Percentiles rank a stretch among this genome's conserved stretches.
These are phyloP conservation scores for Vanilla planifolia DNA, from an alignment of 106 monocot genomes.

Conservation along the genomic window DNA sequence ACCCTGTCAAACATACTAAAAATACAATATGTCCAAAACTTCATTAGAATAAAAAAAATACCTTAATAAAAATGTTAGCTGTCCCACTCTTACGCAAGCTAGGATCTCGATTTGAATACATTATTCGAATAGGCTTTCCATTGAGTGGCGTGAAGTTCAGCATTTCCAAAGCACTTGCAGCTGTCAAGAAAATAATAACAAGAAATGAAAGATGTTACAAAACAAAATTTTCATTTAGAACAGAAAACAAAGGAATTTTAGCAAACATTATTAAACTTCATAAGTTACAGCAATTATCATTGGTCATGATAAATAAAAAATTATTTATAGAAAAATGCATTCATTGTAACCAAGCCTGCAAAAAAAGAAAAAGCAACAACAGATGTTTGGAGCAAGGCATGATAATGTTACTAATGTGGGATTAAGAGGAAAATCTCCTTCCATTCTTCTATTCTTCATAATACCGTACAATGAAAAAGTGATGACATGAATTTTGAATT, in stretches of 20 bases:
- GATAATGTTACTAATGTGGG: no score
- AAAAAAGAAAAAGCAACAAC: no score
- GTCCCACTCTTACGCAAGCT: slow-evolving; percentile 57
- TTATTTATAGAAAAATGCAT: not conserved
- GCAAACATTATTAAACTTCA: not conserved
- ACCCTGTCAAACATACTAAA: not conserved
- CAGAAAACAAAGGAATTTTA: not conserved
- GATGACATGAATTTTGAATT: no score
- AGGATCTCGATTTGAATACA: slow-evolving; percentile 83
- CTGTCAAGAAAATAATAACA: slow-evolving; percentile 24
- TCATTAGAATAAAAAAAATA: not conserved
- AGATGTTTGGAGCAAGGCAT: no score
- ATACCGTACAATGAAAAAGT: no score
- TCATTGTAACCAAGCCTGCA: no score
- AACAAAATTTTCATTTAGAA: not conserved
- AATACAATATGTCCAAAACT: no score
- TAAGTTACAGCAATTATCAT: not conserved
- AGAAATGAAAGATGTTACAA: not conserved
- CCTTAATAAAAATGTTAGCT: slow-evolving; percentile 85
- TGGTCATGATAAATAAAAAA: not conserved
- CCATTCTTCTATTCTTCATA: no score
- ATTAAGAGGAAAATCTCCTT: no score
- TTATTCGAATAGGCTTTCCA: slow-evolving; percentile 78
- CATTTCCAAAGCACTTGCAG: slow-evolving; percentile 54
- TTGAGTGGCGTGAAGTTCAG: slow-evolving; percentile 74